A percentile compares a stretch with the other conserved stretches of the same genome.
These are phyloP conservation scores for Plasmodium gaboni DNA, from an alignment of 169 alveolate genomes.

Conservation along the genomic window DNA sequence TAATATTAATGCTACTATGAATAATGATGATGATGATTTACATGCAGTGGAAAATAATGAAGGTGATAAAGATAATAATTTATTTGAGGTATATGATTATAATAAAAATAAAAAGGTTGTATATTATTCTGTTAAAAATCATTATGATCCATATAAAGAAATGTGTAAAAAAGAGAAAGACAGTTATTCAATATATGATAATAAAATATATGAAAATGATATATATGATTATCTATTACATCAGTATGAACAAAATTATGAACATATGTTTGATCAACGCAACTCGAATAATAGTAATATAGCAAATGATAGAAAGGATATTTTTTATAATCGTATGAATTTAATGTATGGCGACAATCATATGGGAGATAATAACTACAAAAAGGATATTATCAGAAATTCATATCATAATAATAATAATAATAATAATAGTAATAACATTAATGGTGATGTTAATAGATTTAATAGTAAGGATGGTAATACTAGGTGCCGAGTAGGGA, in stretches of 20 bases:
- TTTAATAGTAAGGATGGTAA: not conserved
- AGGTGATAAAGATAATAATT: constrained; percentile 12
- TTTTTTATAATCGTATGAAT: constrained; percentile 3
- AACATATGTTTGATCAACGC: constrained; percentile 4
- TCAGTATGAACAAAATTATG: constrained; percentile 47
- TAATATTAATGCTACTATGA: no score
- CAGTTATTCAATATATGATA: constrained; percentile 3
- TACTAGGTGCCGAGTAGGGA: not conserved
- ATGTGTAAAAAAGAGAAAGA: constrained; percentile 37
- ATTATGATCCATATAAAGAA: constrained; percentile 52
- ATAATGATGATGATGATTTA: no score
- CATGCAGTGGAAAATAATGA: not conserved
- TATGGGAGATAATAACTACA: not conserved
- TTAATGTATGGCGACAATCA: not conserved
- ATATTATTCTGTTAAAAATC: constrained; percentile 52
- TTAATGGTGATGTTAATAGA: not conserved
- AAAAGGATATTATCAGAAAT: not conserved
- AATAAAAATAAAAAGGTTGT: constrained; percentile 46
- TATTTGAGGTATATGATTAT: constrained; percentile 52
- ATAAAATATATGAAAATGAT: constrained; percentile 46
- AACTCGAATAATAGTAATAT: not conserved
- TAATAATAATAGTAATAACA: not conserved
- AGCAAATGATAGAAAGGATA: constrained; percentile 15
- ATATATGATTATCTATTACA: constrained; percentile 60
- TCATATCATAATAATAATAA: not conserved